Evolutionary conservation across 495 filamentous ascomycete genomes (phyloP).

Genomic region (Evernia prunastri): DNA sequence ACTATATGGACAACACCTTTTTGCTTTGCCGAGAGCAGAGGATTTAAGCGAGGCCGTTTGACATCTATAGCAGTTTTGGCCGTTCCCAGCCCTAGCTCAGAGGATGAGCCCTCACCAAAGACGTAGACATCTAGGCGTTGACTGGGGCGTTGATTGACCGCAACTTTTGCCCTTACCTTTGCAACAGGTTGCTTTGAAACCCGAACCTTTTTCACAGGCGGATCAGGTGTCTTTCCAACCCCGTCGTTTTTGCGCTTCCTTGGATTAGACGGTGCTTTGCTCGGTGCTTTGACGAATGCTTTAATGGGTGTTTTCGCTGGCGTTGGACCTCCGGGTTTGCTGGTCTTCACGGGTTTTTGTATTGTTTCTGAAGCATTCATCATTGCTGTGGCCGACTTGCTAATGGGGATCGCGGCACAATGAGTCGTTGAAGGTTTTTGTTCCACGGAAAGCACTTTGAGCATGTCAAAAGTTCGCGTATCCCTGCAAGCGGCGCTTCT

Average conservation of each 20-base stretch:
- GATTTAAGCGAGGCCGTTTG: slow-evolving; percentile 62
- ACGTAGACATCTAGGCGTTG: slow-evolving; percentile 57
- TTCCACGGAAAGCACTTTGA: neutral
- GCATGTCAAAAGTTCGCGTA: slow-evolving; percentile 12
- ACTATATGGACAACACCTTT: slow-evolving; percentile 59
- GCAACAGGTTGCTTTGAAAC: slow-evolving; percentile 29
- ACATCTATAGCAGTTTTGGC: slow-evolving; percentile 56
- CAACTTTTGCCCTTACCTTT: slow-evolving; percentile 28
- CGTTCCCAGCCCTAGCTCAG: slow-evolving; percentile 61
- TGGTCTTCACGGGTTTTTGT: neutral
- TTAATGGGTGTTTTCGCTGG: slow-evolving; percentile 14
- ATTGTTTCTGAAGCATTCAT: neutral
- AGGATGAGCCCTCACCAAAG: slow-evolving; percentile 60
- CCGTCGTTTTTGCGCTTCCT: slow-evolving; percentile 40
- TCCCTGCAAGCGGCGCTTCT: slow-evolving; percentile 14
- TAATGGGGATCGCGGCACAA: neutral
- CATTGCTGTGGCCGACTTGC: neutral
- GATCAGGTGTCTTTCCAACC: slow-evolving; percentile 17
- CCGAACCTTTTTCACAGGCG: slow-evolving; percentile 16
- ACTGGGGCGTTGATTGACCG: slow-evolving; percentile 42
- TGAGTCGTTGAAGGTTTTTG: neutral
- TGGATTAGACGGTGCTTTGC: slow-evolving; percentile 19
- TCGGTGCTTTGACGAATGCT: slow-evolving; percentile 2
- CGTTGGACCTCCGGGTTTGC: slow-evolving; percentile 1
- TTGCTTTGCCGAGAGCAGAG: slow-evolving; percentile 47